Percentiles rank a stretch among this genome's conserved stretches.
These are phyloP conservation scores for Trichoderma harzianum DNA, from an alignment of 2,329 filamentous ascomycete species.

Conservation along the genomic window DNA sequence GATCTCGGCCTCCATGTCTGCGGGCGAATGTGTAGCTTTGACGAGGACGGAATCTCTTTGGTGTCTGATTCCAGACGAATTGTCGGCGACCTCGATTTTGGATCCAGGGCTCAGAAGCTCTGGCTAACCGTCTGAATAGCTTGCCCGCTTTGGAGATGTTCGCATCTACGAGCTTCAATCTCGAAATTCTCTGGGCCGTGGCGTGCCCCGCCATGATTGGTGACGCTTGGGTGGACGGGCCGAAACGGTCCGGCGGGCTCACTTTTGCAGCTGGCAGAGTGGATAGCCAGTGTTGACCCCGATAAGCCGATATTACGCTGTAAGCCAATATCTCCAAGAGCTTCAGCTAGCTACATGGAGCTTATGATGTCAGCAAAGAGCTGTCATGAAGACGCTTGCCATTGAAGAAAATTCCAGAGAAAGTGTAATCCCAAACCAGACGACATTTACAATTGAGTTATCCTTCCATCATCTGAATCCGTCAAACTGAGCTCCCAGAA, in stretches of 20 bases:
- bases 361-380: background rate
- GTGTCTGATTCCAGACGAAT: background rate
- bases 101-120: background rate
- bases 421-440: background rate
- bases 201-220: slow-evolving; percentile 13
- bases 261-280: background rate
- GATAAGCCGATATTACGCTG: background rate
- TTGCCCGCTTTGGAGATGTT: background rate
- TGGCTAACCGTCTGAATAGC: background rate
- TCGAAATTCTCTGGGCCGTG: slow-evolving; percentile 9
- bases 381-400: background rate
- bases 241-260: background rate
- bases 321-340: background rate
- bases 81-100: background rate
- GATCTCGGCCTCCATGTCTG: slow-evolving; percentile 80
- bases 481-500: background rate
- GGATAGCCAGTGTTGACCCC: background rate
- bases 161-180: background rate
- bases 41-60: background rate
- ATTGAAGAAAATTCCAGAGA: background rate
- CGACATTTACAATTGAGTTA: background rate
- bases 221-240: background rate
- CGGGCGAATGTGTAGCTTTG: background rate
- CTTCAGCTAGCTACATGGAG: background rate
- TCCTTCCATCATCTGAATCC: background rate